phyloP scores from a whole-genome alignment of 306 rosid genomes.

The Ormosia emarginata region DNA sequence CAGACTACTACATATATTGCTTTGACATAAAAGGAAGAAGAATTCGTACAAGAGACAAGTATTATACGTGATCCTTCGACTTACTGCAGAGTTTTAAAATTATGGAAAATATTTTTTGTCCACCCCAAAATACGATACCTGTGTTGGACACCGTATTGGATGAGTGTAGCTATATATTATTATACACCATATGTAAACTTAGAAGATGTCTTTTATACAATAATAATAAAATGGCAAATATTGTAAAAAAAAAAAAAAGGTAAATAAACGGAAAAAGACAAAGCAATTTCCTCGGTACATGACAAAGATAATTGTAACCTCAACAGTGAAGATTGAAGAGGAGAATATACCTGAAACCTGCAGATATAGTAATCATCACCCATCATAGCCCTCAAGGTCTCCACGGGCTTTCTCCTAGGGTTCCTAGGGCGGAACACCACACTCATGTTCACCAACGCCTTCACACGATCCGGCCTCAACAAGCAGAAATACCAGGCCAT shows the following conservation, averaged over 20 bases:
- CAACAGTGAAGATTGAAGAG: too few species aligned
- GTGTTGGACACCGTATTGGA: too few species aligned
- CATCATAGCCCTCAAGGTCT: conserved; percentile 26
- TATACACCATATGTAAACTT: too few species aligned
- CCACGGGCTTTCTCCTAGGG: conserved; percentile 34
- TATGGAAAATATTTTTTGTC: too few species aligned
- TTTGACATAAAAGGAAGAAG: neutral
- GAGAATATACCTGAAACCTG: conserved; percentile 55
- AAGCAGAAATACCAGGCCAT: conserved; percentile 63
- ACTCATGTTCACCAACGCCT: conserved; percentile 70
- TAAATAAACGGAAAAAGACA: too few species aligned
- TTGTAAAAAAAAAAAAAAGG: too few species aligned
- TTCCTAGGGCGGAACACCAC: conserved; percentile 40
- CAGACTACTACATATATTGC: neutral
- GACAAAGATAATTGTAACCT: too few species aligned
- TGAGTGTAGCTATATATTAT: too few species aligned
- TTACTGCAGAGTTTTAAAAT: neutral
- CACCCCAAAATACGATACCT: too few species aligned
- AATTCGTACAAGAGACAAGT: neutral
- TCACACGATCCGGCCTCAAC: conserved; percentile 56
- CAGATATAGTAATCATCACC: conserved; percentile 66
- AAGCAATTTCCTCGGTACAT: too few species aligned
- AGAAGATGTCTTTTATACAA: too few species aligned
- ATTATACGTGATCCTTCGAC: neutral
- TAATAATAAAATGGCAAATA: too few species aligned